phyloP scores from a whole-genome alignment of 441 rosid genomes.

The Theobroma grandiflorum region DNA sequence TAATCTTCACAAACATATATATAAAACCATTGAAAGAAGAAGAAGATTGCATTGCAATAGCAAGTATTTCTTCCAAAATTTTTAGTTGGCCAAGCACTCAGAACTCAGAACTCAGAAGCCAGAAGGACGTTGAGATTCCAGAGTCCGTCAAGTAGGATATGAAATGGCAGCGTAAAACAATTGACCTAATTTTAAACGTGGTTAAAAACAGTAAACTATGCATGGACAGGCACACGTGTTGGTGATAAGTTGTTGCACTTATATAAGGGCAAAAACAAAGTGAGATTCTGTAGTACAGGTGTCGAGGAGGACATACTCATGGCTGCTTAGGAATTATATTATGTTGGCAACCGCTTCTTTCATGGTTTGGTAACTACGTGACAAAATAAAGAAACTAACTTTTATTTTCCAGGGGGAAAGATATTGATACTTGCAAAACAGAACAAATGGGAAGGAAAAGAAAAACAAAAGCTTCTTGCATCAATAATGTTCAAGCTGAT shows the following conservation, averaged over 20 bases:
- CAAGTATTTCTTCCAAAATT: too few species aligned
- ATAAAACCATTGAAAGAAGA: too few species aligned
- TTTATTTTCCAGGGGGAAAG: background rate
- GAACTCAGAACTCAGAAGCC: background rate
- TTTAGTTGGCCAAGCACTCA: background rate
- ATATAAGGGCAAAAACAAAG: conserved; percentile 4
- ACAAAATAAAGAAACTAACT: background rate
- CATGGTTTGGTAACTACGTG: background rate
- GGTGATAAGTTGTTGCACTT: conserved; percentile 10
- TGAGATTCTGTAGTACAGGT: background rate
- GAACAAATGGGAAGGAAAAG: background rate
- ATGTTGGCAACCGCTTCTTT: background rate
- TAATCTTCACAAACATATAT: background rate
- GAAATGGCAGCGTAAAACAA: background rate
- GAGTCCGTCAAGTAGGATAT: background rate
- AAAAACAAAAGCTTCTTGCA: too few species aligned
- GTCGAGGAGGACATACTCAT: background rate
- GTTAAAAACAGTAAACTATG: background rate
- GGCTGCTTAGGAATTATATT: too few species aligned
- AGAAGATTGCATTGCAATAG: too few species aligned
- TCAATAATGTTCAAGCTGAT: too few species aligned
- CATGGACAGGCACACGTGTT: conserved; percentile 36
- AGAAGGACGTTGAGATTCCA: background rate
- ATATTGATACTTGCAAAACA: background rate
- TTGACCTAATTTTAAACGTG: background rate